Percentiles rank a stretch among this genome's conserved stretches.
Evolutionary conservation across 306 rosid species (phyloP).

Genomic region (Vicia faba): DNA sequence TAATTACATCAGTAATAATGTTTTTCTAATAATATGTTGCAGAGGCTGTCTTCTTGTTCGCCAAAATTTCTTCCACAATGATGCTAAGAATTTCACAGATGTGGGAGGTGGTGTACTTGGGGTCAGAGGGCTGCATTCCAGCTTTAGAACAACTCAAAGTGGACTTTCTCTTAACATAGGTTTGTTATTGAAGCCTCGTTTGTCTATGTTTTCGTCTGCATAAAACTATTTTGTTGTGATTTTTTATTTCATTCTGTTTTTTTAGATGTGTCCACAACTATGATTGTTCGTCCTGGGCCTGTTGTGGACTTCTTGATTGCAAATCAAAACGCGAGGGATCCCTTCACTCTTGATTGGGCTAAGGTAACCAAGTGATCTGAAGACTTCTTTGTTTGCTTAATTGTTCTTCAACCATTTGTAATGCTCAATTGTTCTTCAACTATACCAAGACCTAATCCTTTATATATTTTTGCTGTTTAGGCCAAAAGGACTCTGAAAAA

Average conservation of each 20-base stretch:
- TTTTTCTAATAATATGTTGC: conserved; percentile 32
- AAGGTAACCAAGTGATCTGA: conserved; percentile 54
- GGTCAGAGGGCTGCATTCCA: conserved; percentile 87
- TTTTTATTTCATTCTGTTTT: not conserved
- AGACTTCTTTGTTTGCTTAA: not conserved
- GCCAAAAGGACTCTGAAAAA: conserved; percentile 81
- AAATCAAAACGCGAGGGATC: conserved; percentile 79
- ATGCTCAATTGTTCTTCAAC: not conserved
- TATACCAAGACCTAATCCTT: not conserved
- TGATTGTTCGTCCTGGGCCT: conserved; percentile 86
- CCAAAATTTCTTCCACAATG: conserved; percentile 80
- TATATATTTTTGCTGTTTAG: conserved; percentile 44
- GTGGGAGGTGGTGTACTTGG: conserved; percentile 97
- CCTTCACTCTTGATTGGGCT: conserved; percentile 69
- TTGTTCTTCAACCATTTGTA: not conserved
- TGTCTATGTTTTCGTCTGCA: not conserved
- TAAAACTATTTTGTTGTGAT: not conserved
- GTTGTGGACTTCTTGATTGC: conserved; percentile 84
- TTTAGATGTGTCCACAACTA: conserved; percentile 93
- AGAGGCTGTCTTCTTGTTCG: conserved; percentile 96
- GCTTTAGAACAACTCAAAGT: conserved; percentile 86
- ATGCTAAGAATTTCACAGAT: conserved; percentile 57
- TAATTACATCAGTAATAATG: not conserved
- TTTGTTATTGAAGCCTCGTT: conserved; percentile 7
- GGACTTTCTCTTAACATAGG: conserved; percentile 90